Percentiles rank a stretch among this genome's conserved stretches.
phyloP scores from a whole-genome alignment of 768 basidiomycete species.

The Termitomyces sp. region DNA sequence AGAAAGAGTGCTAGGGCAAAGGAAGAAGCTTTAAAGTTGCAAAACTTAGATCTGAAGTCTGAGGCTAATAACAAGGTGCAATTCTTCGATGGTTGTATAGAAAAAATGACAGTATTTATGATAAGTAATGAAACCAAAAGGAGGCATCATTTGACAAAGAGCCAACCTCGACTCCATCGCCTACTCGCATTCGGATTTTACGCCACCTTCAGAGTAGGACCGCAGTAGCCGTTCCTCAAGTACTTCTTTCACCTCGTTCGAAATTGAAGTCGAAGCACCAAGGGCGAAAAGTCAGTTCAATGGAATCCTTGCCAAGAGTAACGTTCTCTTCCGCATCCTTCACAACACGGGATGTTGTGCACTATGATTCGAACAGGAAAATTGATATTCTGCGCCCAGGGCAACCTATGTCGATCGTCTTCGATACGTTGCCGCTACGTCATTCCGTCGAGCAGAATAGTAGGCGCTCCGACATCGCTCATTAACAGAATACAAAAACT shows the following conservation, averaged over 20 bases:
- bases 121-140: no score
- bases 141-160: constrained; percentile 51
- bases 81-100: no score
- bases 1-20: no score
- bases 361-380: neutral
- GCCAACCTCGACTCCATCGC: constrained; percentile 46
- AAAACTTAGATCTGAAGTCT: no score
- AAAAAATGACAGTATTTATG: no score
- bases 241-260: constrained; percentile 74
- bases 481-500: constrained; percentile 75
- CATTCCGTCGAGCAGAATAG: constrained; percentile 35
- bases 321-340: constrained; percentile 6
- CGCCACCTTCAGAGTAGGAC: constrained; percentile 73
- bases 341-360: neutral
- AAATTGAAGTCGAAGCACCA: constrained; percentile 74
- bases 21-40: no score
- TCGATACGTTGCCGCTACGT: constrained; percentile 46
- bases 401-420: constrained; percentile 73
- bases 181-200: constrained; percentile 32
- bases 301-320: constrained; percentile 88
- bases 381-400: constrained; percentile 37
- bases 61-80: no score
- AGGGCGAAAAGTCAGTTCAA: constrained; percentile 82
- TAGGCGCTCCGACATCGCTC: constrained; percentile 57
- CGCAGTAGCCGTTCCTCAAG: constrained; percentile 93